Evolutionary conservation across 306 rosid genomes (phyloP).

Genomic region (Mimosa pudica): DNA sequence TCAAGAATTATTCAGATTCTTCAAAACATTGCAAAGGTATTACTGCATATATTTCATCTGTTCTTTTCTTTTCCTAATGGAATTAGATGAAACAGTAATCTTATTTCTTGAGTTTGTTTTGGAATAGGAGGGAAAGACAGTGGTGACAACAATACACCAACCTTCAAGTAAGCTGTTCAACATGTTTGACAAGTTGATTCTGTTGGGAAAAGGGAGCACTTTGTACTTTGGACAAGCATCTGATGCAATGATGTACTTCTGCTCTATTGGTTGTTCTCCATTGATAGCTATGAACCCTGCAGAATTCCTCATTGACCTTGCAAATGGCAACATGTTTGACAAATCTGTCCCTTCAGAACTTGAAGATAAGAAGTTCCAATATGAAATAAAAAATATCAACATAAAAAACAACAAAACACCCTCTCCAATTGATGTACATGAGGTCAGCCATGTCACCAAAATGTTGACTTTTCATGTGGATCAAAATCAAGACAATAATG

Average conservation of each 20-base stretch:
- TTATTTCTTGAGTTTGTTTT: neutral
- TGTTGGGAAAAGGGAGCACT: constrained; percentile 21
- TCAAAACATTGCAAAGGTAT: constrained; percentile 9
- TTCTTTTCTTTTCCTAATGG: neutral
- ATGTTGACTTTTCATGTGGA: neutral
- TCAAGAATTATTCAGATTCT: constrained; percentile 12
- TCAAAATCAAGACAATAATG: constrained; percentile 4
- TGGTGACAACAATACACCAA: constrained; percentile 19
- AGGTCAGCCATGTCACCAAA: neutral
- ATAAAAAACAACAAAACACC: neutral
- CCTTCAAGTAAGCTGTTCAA: constrained; percentile 19
- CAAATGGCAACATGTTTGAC: constrained; percentile 19
- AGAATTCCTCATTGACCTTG: constrained; percentile 22
- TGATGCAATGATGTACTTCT: constrained; percentile 27
- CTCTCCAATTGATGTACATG: constrained; percentile 12
- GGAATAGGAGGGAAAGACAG: constrained; percentile 22
- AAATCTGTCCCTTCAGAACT: constrained; percentile 25
- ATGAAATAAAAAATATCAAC: neutral
- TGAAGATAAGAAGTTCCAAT: neutral
- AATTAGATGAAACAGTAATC: neutral
- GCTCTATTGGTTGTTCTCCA: constrained; percentile 26
- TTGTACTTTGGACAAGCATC: constrained; percentile 26
- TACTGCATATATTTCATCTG: neutral
- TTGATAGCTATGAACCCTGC: constrained; percentile 23
- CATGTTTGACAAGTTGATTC: constrained; percentile 23